Evolutionary conservation across 805 yeast species (phyloP), one percentile per base, ranked within the genome.

Genomic region (Ascoidea asiatica): DNA sequence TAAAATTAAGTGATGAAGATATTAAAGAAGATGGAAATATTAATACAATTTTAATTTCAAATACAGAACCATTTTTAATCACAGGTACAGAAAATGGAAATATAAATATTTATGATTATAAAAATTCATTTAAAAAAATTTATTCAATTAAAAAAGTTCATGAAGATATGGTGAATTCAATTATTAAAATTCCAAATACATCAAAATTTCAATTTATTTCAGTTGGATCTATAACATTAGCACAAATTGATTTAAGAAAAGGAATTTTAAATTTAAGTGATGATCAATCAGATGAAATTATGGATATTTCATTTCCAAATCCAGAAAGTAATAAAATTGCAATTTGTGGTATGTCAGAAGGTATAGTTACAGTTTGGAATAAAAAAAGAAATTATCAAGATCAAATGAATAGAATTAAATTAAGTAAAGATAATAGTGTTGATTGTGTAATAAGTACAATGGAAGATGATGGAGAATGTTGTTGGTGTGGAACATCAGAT

Each of bases 241-340:
- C 87, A 1, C 81, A 80, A 47, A 70, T 89, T 54, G 97, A 90
- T 59, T 68, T 81, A 3, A 66, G 96, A 41, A 84, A 81, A 52
- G 84, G 83, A 4, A 69, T 78, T 2, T 59, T 81, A 1, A 62
- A 73, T 3, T 71, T 72, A 37, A 79, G 89, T 36, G 97, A 89
- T 50, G 89, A 87, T 57, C 98, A 90, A 63, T 95, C 83, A 52
- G 97, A 90, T 56, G 98, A 90, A 57, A 63, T 90, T n/a, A 62
- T 90, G 39, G 70, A 88, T 45, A 81, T 86, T 53, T 66, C 84
- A 37, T 77, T 79, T 63, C 72, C 79, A 1, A 84, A 81, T 49
- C 73, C 73, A 1, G 71, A 77, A 13, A 72, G 70, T 41, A 84
- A 79, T 44, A 79, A 76, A 18, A 70, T 76, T 1, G 72, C 79